These are phyloP conservation scores for Ophiostoma sp. DNA, from an alignment of 2,329 filamentous ascomycete species.

Conservation along the genomic window DNA sequence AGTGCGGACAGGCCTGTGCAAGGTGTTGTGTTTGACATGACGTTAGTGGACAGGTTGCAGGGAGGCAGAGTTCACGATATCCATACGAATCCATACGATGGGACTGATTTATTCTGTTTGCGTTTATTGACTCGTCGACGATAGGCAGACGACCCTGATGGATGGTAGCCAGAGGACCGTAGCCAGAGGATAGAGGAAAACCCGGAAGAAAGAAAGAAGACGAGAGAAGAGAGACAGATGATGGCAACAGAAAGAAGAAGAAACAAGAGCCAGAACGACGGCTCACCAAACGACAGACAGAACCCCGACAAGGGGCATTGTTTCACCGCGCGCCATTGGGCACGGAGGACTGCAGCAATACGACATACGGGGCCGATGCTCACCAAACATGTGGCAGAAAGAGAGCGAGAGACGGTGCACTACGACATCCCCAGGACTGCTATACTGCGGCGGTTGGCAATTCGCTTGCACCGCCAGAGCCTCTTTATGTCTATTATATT, in stretches of 20 bases:
- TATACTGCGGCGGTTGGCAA: background rate
- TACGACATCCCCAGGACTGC: background rate
- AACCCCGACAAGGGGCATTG: background rate
- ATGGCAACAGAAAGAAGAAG: background rate
- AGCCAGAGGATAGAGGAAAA: too few relatives aligned
- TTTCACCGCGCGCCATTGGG: conserved; percentile 8
- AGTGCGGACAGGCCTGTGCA: conserved; percentile 1
- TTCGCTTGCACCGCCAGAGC: background rate
- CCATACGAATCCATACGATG: background rate
- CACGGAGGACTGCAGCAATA: conserved; percentile 6
- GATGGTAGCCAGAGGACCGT: background rate
- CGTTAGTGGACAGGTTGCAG: background rate
- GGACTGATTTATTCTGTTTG: background rate
- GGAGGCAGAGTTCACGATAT: too few relatives aligned
- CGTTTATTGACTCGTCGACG: background rate
- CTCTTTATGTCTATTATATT: background rate
- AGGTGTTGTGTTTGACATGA: background rate
- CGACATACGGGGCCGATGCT: background rate
- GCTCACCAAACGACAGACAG: background rate
- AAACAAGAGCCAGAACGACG: background rate
- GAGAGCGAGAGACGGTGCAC: background rate
- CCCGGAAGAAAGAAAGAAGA: background rate
- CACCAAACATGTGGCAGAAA: background rate
- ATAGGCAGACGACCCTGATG: background rate
- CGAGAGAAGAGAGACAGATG: background rate